Percentiles rank a stretch among this genome's conserved stretches.
Evolutionary conservation across 1,284 basidiomycete species (phyloP).

Genomic region (Sanghuangporus weigelae): DNA sequence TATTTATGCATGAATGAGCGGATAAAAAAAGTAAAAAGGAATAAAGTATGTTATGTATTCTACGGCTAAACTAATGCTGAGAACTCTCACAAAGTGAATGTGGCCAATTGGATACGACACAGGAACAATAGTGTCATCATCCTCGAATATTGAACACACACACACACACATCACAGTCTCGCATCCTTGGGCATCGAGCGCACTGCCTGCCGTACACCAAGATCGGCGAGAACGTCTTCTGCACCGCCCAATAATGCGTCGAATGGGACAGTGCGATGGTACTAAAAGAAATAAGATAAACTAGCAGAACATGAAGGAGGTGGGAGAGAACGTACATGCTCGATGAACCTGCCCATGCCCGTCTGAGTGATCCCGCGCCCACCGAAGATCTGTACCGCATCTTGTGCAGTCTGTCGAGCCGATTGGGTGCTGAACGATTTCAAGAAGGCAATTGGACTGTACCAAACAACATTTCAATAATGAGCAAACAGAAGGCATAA

Average conservation of each 20-base stretch:
- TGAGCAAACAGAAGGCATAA: not conserved
- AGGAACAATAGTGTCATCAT: too few species aligned
- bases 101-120: too few species aligned
- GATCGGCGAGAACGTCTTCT: conserved; percentile 65
- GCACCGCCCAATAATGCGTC: conserved; percentile 67
- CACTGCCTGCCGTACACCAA: conserved; percentile 66
- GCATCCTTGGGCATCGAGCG: conserved; percentile 58
- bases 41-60: too few species aligned
- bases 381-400: conserved; percentile 79
- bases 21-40: too few species aligned
- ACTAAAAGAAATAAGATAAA: conserved; percentile 31
- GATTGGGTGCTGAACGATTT: conserved; percentile 68
- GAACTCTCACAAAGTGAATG: too few species aligned
- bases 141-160: too few species aligned
- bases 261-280: conserved; percentile 61
- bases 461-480: not conserved
- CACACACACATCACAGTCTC: conserved; percentile 32
- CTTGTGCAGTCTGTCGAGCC: conserved; percentile 70
- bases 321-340: conserved; percentile 39
- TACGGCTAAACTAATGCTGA: too few species aligned
- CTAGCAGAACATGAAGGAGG: conserved; percentile 12
- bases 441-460: conserved; percentile 70
- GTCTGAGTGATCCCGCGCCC: conserved; percentile 74
- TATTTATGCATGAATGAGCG: too few species aligned
- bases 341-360: conserved; percentile 68